phyloP scores from a whole-genome alignment of 1,139 yeast genomes.

The Waltiozyma sp. region DNA sequence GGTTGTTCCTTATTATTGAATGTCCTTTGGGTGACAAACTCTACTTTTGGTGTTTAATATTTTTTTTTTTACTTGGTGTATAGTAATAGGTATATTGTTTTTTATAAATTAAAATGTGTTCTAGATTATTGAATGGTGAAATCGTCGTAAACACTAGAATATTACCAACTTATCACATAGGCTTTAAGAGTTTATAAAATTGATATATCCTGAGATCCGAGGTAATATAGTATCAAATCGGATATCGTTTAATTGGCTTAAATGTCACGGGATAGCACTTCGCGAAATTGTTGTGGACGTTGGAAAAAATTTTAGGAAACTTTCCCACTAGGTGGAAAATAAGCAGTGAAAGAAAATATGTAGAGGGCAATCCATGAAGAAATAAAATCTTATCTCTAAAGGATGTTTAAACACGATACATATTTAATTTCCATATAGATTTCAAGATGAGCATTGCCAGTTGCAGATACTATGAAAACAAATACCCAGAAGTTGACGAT shows the following conservation, averaged over 20 bases:
- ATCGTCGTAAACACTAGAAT: too few relatives aligned
- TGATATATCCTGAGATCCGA: too few relatives aligned
- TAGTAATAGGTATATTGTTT: neutral
- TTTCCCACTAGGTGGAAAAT: neutral
- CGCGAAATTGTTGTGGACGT: neutral
- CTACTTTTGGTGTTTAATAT: neutral
- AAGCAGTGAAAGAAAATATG: neutral
- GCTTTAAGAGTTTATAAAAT: too few relatives aligned
- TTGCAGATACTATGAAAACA: conserved; percentile 96
- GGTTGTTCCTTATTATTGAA: neutral
- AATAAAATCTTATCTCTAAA: too few relatives aligned
- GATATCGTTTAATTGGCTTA: too few relatives aligned
- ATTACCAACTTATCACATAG: too few relatives aligned
- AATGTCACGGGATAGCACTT: neutral
- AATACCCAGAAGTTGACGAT: conserved; percentile 97
- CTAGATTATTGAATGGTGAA: too few relatives aligned
- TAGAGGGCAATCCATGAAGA: too few relatives aligned
- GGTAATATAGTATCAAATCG: neutral
- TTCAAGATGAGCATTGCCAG: conserved; percentile 68
- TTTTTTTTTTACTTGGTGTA: neutral
- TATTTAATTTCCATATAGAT: neutral
- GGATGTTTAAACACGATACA: too few relatives aligned
- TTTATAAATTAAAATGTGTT: too few relatives aligned
- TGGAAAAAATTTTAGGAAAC: neutral
- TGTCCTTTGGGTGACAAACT: neutral